A percentile compares a stretch with the other conserved stretches of the same genome.
These are phyloP conservation scores for Neurospora sp. DNA, from an alignment of 2,329 filamentous ascomycete species.

Conservation along the genomic window DNA sequence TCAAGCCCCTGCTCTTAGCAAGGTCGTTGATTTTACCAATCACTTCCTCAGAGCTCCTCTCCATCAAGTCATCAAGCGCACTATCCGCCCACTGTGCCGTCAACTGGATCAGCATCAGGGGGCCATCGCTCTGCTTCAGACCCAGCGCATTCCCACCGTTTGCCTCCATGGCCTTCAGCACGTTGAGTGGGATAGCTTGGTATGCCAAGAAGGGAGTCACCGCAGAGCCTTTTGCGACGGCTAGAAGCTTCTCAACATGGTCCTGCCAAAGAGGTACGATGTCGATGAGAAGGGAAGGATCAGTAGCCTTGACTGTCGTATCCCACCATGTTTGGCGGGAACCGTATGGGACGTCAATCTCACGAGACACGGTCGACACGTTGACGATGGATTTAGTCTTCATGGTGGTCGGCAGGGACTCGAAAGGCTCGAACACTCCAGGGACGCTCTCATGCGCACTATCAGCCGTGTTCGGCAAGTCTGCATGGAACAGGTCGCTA, in stretches of 20 bases:
- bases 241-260: conserved; percentile 9
- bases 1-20: conserved; percentile 20
- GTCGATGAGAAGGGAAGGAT: conserved; percentile 18
- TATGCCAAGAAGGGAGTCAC: conserved; percentile 21
- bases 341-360: conserved; percentile 18
- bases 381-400: conserved; percentile 17
- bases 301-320: conserved; percentile 17
- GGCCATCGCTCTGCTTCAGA: conserved; percentile 24
- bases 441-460: conserved; percentile 3
- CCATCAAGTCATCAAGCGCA: conserved; percentile 22
- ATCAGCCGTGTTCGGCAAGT: conserved; percentile 13
- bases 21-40: conserved; percentile 18
- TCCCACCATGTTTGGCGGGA: conserved; percentile 22
- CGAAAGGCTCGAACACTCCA: conserved; percentile 16
- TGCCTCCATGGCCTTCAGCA: conserved; percentile 22
- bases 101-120: conserved; percentile 24
- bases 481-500: conserved; percentile 12
- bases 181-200: conserved; percentile 29
- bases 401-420: conserved; percentile 13
- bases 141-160: conserved; percentile 33
- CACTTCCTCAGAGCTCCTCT: conserved; percentile 12
- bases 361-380: conserved; percentile 16
- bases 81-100: conserved; percentile 16
- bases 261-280: conserved; percentile 19
- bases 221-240: conserved; percentile 4